A percentile compares a stretch with the other conserved stretches of the same genome.
phyloP scores from a whole-genome alignment of 2,329 filamentous ascomycete species.

The Chrysosporium keratinophilum region DNA sequence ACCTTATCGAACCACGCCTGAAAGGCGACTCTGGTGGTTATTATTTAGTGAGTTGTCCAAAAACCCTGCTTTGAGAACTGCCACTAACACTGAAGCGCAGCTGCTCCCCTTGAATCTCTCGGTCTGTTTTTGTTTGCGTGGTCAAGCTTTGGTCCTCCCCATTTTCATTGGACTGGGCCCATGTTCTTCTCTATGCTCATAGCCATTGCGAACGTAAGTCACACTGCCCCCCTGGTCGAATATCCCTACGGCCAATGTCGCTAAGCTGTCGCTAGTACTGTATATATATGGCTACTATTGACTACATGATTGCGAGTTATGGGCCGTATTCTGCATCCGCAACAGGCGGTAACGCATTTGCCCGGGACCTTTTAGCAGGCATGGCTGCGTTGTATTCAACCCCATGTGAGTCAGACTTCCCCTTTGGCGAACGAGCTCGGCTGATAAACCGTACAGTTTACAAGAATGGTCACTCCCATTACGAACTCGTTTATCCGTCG shows the following conservation, averaged over 20 bases:
- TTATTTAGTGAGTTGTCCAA: slow-evolving; percentile 36
- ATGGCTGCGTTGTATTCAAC: slow-evolving; percentile 49
- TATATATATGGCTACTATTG: slow-evolving; percentile 56
- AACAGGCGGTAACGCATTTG: slow-evolving; percentile 55
- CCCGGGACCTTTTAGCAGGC: slow-evolving; percentile 54
- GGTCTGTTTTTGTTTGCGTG: slow-evolving; percentile 54
- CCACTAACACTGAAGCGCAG: slow-evolving; percentile 17
- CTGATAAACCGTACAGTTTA: slow-evolving; percentile 25
- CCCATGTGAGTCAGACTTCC: slow-evolving; percentile 34
- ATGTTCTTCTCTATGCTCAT: slow-evolving; percentile 51
- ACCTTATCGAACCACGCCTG: slow-evolving; percentile 47
- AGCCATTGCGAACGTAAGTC: slow-evolving; percentile 49
- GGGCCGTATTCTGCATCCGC: slow-evolving; percentile 54
- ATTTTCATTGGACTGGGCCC: slow-evolving; percentile 50
- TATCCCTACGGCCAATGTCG: not conserved
- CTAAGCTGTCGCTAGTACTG: slow-evolving; percentile 21
- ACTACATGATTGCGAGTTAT: slow-evolving; percentile 59
- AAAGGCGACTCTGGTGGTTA: slow-evolving; percentile 50
- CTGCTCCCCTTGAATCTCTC: slow-evolving; percentile 47
- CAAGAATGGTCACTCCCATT: slow-evolving; percentile 41
- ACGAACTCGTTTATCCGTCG: slow-evolving; percentile 46
- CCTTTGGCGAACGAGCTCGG: not conserved
- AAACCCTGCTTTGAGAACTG: not conserved
- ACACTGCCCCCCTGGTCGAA: slow-evolving; percentile 14
- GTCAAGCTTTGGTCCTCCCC: slow-evolving; percentile 45